Evolutionary conservation across 805 yeast species (phyloP), one percentile per base, ranked within the genome.

Genomic region (Kuraishia piskuri): DNA sequence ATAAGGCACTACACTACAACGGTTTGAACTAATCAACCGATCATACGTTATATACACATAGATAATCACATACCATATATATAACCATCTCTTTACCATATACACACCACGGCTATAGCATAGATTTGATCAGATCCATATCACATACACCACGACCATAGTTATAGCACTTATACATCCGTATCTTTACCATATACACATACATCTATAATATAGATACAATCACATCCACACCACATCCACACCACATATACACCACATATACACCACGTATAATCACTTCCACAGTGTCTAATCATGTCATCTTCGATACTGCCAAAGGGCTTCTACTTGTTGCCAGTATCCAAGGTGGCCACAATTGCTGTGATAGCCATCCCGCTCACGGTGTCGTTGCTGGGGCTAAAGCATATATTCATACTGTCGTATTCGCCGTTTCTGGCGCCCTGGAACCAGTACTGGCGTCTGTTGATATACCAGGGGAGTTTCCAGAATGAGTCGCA

Each of bases 401-500:
- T 68, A 56, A 79, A 80, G 62, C 73, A 76, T 46, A 61, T 68
- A 49, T 74, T 77, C 55, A 58, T 63, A 5, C 66, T 79, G 21
- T 62, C 75, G 10, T 71, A 77, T 50, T 77, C 73, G 55, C 90
- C 90, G 2, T 81, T 75, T 59, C 70, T 84, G 9, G 59, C 73
- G 2, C 71, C 76, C 54, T 83, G 83, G 69, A 52, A 63, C 12
- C 90, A 84, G 57, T 83, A 74, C 61, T 83, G 85, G 79, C 67
- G 88, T 52, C 61, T 79, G 8, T 48, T 73, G 7, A 62, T 75
- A 6, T 76, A 72, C 58, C 88, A 82, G 61, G 24, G 78, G 12
- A 69, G 78, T n/a, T 78, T 79, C 51, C 70, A 79, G 48, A 82
- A 80, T 61, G 87, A 82, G 61, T 75, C 84, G 4, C 87, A 84